These are phyloP conservation scores for Phlyctochytrium planicorne DNA, from an alignment of 192 early-diverging fungal species.

Conservation along the genomic window DNA sequence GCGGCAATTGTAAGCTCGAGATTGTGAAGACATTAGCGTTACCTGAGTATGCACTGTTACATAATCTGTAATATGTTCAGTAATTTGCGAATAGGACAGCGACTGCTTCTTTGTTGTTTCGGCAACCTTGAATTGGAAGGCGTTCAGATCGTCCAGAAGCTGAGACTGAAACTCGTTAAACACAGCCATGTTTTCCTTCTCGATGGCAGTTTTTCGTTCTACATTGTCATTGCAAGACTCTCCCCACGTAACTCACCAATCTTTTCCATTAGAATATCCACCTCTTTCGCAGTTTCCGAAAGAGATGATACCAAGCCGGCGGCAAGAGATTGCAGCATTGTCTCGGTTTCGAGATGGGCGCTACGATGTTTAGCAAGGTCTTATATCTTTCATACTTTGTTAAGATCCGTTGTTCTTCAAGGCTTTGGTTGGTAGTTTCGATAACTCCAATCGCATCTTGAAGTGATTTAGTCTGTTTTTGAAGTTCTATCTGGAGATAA, in stretches of 20 bases:
- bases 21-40: no score
- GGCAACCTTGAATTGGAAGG: background rate
- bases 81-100: no score
- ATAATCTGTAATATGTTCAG: no score
- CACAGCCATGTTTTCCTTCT: slow-evolving; percentile 5
- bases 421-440: background rate
- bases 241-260: background rate
- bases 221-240: slow-evolving; percentile 1
- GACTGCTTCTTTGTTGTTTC: background rate
- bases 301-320: background rate
- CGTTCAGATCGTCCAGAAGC: background rate
- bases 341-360: background rate
- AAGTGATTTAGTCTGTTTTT: no score
- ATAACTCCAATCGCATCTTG: background rate
- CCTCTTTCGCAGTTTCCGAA: background rate
- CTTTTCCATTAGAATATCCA: background rate
- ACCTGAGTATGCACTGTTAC: no score
- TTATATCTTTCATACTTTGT: background rate
- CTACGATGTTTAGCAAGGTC: slow-evolving; percentile 11
- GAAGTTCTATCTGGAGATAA: no score
- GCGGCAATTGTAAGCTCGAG: no score
- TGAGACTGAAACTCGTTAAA: background rate
- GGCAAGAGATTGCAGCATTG: background rate
- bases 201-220: background rate
- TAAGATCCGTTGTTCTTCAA: background rate